phyloP scores from a whole-genome alignment of 768 basidiomycete species.

The Suillus fuscotomentosus region DNA sequence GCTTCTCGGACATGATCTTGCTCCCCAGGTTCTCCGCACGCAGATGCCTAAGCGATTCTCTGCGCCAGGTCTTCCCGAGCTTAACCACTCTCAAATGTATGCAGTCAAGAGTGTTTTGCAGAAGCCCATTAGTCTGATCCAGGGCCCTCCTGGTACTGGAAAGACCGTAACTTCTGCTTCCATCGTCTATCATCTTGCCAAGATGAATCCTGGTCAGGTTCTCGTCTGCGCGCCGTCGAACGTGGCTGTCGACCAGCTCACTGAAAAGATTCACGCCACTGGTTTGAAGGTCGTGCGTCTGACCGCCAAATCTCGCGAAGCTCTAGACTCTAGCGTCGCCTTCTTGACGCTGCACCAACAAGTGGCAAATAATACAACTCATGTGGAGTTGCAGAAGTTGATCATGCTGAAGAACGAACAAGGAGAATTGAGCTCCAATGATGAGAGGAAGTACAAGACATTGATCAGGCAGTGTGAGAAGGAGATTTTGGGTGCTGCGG shows the following conservation, averaged over 20 bases:
- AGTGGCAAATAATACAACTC: conserved; percentile 94
- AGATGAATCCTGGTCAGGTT: conserved; percentile 99
- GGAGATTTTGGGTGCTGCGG: conserved; percentile 92
- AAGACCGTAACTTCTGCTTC: conserved; percentile 99
- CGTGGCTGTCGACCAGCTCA: conserved; percentile 98
- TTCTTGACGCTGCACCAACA: conserved; percentile 97
- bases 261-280: conserved; percentile 99
- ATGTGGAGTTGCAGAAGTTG: conserved; percentile 96
- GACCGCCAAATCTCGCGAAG: conserved; percentile 97
- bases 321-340: conserved; percentile 90
- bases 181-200: conserved; percentile 96
- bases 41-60: conserved; percentile 98
- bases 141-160: conserved; percentile 97
- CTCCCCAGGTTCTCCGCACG: conserved; percentile 86
- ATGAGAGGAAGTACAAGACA: conserved; percentile 97
- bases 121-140: conserved; percentile 96
- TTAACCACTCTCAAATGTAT: conserved; percentile 99
- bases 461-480: conserved; percentile 94
- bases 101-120: conserved; percentile 99
- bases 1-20: conserved; percentile 94
- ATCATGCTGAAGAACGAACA: conserved; percentile 98
- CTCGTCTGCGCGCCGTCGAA: conserved; percentile 99
- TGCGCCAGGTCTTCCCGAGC: conserved; percentile 94
- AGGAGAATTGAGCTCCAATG: conserved; percentile 93
- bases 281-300: conserved; percentile 97